These are phyloP conservation scores for Pseudoperonospora humuli DNA, from an alignment of 352 stramenopile species.

Conservation along the genomic window DNA sequence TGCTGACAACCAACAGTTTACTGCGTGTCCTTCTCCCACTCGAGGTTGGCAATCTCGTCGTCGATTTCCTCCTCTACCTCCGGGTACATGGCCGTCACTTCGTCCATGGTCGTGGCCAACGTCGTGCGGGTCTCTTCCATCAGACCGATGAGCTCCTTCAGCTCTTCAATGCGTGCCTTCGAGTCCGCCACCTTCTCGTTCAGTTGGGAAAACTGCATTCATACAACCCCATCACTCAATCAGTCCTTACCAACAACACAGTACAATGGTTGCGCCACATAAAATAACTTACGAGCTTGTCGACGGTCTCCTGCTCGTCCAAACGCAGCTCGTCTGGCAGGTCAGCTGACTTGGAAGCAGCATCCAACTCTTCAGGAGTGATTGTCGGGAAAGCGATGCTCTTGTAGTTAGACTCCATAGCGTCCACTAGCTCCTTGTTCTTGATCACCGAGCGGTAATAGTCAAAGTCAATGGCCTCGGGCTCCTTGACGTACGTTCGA, in stretches of 20 bases:
- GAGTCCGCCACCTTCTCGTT: conserved; percentile 81
- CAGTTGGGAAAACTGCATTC: conserved; percentile 52
- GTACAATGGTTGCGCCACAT: not conserved
- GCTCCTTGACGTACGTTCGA: conserved; percentile 63
- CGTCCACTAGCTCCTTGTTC: conserved; percentile 85
- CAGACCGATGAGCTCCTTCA: conserved; percentile 73
- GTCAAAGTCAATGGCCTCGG: conserved; percentile 79
- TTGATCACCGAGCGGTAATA: conserved; percentile 83
- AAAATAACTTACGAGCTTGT: conserved; percentile 47
- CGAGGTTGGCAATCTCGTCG: conserved; percentile 83
- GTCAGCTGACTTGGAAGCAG: conserved; percentile 31
- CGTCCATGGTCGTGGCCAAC: conserved; percentile 77
- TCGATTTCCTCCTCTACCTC: conserved; percentile 82
- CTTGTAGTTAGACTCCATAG: conserved; percentile 82
- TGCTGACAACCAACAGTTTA: conserved; percentile 24
- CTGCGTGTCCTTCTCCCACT: conserved; percentile 87
- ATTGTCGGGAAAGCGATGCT: conserved; percentile 79
- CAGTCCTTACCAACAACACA: not conserved
- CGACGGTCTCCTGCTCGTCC: conserved; percentile 74
- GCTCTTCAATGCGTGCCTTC: conserved; percentile 78
- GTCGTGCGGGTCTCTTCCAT: conserved; percentile 83
- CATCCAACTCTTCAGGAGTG: conserved; percentile 64
- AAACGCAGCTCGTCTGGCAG: conserved; percentile 47
- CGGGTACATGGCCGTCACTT: conserved; percentile 81
- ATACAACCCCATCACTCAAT: conserved; percentile 4